These are phyloP conservation scores for Podaxis carcinomalis DNA, from an alignment of 768 basidiomycete genomes.

Conservation along the genomic window DNA sequence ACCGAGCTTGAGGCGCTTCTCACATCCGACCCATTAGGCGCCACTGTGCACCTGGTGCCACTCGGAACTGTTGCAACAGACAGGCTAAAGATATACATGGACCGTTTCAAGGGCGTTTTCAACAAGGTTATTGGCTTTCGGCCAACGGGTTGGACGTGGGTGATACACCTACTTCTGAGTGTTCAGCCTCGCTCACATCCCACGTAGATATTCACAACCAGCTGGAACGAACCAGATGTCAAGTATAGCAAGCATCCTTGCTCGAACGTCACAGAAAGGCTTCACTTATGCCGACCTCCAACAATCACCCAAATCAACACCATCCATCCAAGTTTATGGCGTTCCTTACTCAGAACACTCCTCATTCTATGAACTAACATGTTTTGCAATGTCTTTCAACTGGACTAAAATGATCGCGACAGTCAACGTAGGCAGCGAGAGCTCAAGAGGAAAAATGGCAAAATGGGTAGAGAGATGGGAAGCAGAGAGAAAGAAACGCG, in stretches of 20 bases:
- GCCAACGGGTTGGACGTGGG: conserved; percentile 96
- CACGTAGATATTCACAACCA: conserved; percentile 58
- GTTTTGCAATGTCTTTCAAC: conserved; percentile 85
- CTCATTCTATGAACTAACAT: conserved; percentile 92
- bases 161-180: conserved; percentile 16
- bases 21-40: conserved; percentile 70
- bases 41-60: conserved; percentile 83
- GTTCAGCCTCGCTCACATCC: background rate
- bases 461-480: conserved; percentile 91
- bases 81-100: conserved; percentile 70
- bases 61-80: conserved; percentile 73
- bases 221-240: conserved; percentile 59
- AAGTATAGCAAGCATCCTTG: conserved; percentile 65
- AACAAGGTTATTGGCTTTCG: conserved; percentile 75
- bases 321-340: conserved; percentile 69
- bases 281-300: conserved; percentile 71
- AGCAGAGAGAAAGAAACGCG: conserved; percentile 62
- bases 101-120: conserved; percentile 68
- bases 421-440: conserved; percentile 78
- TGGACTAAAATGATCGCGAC: conserved; percentile 94
- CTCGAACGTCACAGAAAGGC: conserved; percentile 55
- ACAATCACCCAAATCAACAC: conserved; percentile 66
- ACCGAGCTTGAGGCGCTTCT: conserved; percentile 75
- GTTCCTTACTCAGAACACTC: conserved; percentile 95
- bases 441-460: conserved; percentile 77